A percentile compares a stretch with the other conserved stretches of the same genome.
phyloP scores from a whole-genome alignment of 2,329 filamentous ascomycete genomes.

The Colletotrichum orbiculare region DNA sequence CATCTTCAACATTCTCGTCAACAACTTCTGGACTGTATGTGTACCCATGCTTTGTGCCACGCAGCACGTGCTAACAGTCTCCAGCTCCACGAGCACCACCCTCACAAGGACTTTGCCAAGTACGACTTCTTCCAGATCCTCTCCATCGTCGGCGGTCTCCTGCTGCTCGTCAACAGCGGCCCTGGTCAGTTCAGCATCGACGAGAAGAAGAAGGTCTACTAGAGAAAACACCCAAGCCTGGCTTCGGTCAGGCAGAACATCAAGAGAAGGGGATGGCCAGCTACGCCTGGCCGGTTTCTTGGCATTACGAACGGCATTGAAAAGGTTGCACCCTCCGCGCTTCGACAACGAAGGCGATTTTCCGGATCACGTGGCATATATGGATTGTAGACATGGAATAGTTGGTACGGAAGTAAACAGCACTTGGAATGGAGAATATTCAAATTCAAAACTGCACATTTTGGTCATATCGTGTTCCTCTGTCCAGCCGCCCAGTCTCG shows the following conservation, averaged over 20 bases:
- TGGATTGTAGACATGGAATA: slow-evolving; percentile 35
- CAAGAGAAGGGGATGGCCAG: slow-evolving; percentile 7
- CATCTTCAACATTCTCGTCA: slow-evolving; percentile 95
- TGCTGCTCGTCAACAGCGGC: slow-evolving; percentile 98
- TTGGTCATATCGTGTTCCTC: neutral
- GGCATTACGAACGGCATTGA: slow-evolving; percentile 36
- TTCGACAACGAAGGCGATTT: slow-evolving; percentile 42
- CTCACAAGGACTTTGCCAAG: slow-evolving; percentile 99
- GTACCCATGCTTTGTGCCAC: slow-evolving; percentile 6
- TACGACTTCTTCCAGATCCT: slow-evolving; percentile 99
- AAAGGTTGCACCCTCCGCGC: slow-evolving; percentile 38
- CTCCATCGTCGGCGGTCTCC: slow-evolving; percentile 95
- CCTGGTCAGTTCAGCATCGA: slow-evolving; percentile 98
- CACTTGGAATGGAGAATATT: slow-evolving; percentile 34
- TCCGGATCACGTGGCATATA: slow-evolving; percentile 42
- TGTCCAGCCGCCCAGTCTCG: neutral
- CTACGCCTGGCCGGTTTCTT: slow-evolving; percentile 24
- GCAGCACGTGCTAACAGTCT: neutral
- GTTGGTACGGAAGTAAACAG: slow-evolving; percentile 28
- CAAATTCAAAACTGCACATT: slow-evolving; percentile 22
- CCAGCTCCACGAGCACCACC: slow-evolving; percentile 95
- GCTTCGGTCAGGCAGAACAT: slow-evolving; percentile 17
- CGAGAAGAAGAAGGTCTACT: slow-evolving; percentile 99
- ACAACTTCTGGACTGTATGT: slow-evolving; percentile 99
- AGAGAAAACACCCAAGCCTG: slow-evolving; percentile 40